Evolutionary conservation across 768 basidiomycete species (phyloP).

Genomic region (Trametes sanguinea): DNA sequence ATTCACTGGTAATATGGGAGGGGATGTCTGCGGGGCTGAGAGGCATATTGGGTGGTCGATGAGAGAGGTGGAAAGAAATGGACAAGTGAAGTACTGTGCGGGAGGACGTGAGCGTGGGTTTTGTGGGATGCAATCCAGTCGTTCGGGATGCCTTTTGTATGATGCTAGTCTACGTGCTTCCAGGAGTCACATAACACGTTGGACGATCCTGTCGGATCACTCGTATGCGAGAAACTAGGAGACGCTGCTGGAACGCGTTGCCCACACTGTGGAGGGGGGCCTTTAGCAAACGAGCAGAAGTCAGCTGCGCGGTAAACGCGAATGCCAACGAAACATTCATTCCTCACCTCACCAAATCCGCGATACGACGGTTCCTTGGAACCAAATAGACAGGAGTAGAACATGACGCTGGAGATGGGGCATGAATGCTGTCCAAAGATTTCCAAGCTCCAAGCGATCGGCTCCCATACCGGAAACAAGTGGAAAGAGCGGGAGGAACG

Average conservation of each 20-base stretch:
- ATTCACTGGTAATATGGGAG: conserved; percentile 9
- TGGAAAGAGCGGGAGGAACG: too few species aligned
- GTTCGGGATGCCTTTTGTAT: background rate
- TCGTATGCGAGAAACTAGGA: too few species aligned
- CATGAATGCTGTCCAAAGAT: too few species aligned
- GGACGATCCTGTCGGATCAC: conserved; percentile 8
- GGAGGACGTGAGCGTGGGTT: background rate
- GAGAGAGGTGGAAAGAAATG: background rate
- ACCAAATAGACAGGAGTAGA: too few species aligned
- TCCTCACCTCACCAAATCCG: too few species aligned
- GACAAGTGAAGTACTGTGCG: background rate
- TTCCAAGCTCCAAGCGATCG: too few species aligned
- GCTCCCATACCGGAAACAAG: too few species aligned
- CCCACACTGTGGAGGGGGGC: too few species aligned
- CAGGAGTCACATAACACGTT: background rate
- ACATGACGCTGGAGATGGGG: too few species aligned
- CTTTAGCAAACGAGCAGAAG: background rate
- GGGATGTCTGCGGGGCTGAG: conserved; percentile 11
- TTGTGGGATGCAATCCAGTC: background rate
- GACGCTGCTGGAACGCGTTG: too few species aligned
- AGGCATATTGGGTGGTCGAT: conserved; percentile 7
- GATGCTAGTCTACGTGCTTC: background rate
- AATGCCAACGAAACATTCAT: too few species aligned
- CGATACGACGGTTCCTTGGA: too few species aligned
- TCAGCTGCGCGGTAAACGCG: background rate